phyloP scores from a whole-genome alignment of 352 stramenopile species.

The Phytophthora fragariae region DNA sequence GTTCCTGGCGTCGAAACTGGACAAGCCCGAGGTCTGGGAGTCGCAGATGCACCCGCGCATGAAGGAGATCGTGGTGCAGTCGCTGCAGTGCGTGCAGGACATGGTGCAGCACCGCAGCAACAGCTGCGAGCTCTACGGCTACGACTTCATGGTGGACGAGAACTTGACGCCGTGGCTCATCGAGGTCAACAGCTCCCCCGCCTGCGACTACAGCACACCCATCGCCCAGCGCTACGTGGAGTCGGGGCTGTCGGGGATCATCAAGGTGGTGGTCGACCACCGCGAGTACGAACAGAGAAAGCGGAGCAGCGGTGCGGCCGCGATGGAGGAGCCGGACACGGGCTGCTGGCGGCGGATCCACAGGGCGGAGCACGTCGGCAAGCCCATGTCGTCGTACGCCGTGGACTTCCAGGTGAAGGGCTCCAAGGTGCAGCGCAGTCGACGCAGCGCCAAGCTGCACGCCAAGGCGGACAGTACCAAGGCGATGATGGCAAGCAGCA shows the following conservation, averaged over 20 bases:
- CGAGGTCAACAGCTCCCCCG: conserved; percentile 93
- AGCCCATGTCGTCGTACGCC: conserved; percentile 69
- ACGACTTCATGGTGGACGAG: conserved; percentile 95
- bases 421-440: conserved; percentile 48
- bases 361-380: conserved; percentile 67
- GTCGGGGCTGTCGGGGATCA: conserved; percentile 78
- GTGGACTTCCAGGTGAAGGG: conserved; percentile 78
- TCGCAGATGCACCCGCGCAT: conserved; percentile 77
- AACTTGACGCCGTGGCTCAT: conserved; percentile 90
- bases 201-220: conserved; percentile 94
- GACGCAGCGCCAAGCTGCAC: conserved; percentile 19
- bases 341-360: conserved; percentile 74
- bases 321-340: conserved; percentile 57
- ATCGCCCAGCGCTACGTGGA: conserved; percentile 92
- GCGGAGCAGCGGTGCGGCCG: conserved; percentile 26
- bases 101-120: conserved; percentile 89
- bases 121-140: conserved; percentile 93
- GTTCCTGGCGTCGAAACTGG: conserved; percentile 49
- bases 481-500: background rate
- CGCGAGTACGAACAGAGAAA: conserved; percentile 70
- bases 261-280: conserved; percentile 92
- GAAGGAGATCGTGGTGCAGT: conserved; percentile 87
- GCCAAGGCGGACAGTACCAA: background rate
- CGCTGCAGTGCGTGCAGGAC: conserved; percentile 90
- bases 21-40: conserved; percentile 50